Base-by-base conservation (phyloP, 257 asterid species). In the Scutellaria barbata region DNA sequence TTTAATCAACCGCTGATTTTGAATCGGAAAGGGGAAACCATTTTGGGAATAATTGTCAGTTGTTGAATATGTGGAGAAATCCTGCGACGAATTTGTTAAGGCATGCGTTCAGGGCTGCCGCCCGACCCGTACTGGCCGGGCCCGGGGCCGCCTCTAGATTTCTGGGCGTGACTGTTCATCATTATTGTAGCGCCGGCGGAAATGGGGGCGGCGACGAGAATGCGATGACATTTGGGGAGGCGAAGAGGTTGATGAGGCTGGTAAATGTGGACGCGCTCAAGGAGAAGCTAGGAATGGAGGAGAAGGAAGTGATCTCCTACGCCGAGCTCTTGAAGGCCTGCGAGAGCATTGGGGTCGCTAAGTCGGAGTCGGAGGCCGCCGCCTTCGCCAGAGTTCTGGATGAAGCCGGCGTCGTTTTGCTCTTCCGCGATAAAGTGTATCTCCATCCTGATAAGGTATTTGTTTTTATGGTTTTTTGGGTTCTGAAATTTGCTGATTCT, bases 331-430 rank as follows among this genome's bases (percentile, higher is more conserved):
- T 90, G 46, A 61, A 66, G 8, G 89, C 88, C 74, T 90, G 97
- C 78, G 77, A 83, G 79, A 81, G 64, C 42, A 75, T 85, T 71
- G 98, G 98, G 17, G 85, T 93, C 8, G 96, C 95, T 4, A 93
- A 83, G 74, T 63, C 96, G 5, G 56, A 68, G 60, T 78, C 51
- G 25, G 98, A 93, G 81, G 98, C 97, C 0, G 81, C 81, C n/a
- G 86, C 89, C 35, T 93, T 90, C 52, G 90, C 97, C n/a, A 73
- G 85, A 22, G 94, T 89, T 74, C 87, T 93, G 48, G 98, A 93
- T 76, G 97, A 93, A 63, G 95, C 98, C 81, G 97, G 97, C 64
- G 88, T 93, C 54, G 83, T 90, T 75, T 79, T 93, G 85, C 85
- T 90, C 7, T 93, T 93, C 78, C 86, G 97, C 12, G 93, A 93